Base-by-base conservation (phyloP, 768 basidiomycete genomes). In the Suillus tomentosus region DNA sequence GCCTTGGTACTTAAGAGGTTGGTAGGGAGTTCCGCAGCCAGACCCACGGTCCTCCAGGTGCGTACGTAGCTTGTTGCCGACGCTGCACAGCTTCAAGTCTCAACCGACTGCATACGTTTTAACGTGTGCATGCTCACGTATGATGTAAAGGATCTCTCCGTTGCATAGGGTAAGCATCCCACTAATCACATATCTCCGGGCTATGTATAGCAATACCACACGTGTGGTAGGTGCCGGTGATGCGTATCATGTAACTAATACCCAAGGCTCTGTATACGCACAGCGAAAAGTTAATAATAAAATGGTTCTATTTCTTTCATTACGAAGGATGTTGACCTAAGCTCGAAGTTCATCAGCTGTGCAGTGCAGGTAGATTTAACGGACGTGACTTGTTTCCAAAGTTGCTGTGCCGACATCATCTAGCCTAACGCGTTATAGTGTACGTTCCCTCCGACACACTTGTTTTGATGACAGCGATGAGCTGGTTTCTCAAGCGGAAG, bases 31-130 rank as follows among this genome's bases (percentile, higher is more conserved):
- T 37, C 36, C 19, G 43, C 43, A 45, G 13, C 27, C 13, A 0
- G 5, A 19, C 53, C 53, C 53, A 54, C 53, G 53, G 53, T 54
- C 11, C 31, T 13, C 53, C 34, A 54, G 31, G 51, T 53, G 51
- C 27, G 27, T 31, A 31, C 31, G 8, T 37, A 10, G 10, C 31
- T 19, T 34, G 3, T 11, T 2, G 48, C 27, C 15, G 31, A 13
- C 5, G 34, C 17, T 34, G 10, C 31, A 53, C 31, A 19, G 27
- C 17, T 53, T 3, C 1, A 31, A 31, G 31, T 6, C 51, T 31
- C 9, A 19, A 15, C 17, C 51, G 31, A n/a, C 34, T 54, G 2
- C 24, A 24, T 24, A n/a, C 31, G 31, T 54, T 54, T 34, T 13
- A 54, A 13, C 19, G 31, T 34, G 31, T 6, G 0, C 31, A 11